Conservation (phyloP, 208 protist genomes). For the Crithidia thermophila region DNA sequence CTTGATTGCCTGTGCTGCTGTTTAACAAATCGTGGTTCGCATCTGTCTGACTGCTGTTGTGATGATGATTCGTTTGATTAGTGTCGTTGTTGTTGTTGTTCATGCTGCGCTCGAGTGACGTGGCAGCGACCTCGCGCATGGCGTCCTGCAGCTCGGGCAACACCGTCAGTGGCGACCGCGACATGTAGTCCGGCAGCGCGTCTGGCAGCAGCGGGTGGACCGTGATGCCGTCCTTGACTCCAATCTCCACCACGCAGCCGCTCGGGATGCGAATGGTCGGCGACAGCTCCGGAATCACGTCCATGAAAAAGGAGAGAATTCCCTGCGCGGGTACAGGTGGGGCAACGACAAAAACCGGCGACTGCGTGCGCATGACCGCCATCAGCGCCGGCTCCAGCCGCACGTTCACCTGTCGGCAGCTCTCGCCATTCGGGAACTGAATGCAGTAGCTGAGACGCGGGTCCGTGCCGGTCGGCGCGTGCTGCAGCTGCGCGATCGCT, state of each 20-base stretch:
- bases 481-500: slow-evolving; percentile 47
- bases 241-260: slow-evolving; percentile 80
- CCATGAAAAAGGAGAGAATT: slow-evolving; percentile 74
- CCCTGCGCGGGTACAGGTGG: slow-evolving; percentile 72
- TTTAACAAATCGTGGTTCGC: too few relatives aligned
- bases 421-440: slow-evolving; percentile 87
- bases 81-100: background rate
- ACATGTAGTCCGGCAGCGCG: slow-evolving; percentile 31
- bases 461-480: slow-evolving; percentile 48
- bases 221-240: slow-evolving; percentile 72
- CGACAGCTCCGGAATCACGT: slow-evolving; percentile 78
- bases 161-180: slow-evolving; percentile 23
- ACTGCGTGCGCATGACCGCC: slow-evolving; percentile 84
- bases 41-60: too few relatives aligned
- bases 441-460: slow-evolving; percentile 72
- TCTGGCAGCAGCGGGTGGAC: slow-evolving; percentile 67
- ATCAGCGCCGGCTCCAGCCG: slow-evolving; percentile 87
- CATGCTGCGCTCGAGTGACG: too few relatives aligned
- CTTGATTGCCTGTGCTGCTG: too few relatives aligned
- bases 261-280: slow-evolving; percentile 65
- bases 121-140: slow-evolving; percentile 13
- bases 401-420: slow-evolving; percentile 85
- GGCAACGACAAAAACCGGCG: slow-evolving; percentile 77
- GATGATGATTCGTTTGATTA: too few relatives aligned
- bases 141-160: slow-evolving; percentile 31